These are phyloP conservation scores for Penicillium cataractarum DNA, from an alignment of 495 filamentous ascomycete genomes.

Conservation along the genomic window DNA sequence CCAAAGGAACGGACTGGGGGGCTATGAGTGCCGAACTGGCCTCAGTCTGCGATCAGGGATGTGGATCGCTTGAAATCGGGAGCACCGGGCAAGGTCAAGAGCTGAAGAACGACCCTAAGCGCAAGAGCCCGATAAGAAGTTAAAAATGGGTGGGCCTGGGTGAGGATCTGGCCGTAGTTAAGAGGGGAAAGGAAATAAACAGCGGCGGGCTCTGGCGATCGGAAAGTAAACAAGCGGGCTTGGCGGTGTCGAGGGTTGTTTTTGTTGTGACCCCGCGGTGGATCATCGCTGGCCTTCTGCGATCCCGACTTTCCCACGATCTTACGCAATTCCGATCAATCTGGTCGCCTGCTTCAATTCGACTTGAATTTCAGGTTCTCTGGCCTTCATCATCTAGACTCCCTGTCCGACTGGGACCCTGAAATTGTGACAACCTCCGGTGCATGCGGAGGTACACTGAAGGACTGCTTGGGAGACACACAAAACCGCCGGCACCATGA, in stretches of 20 bases:
- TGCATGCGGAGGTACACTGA: conserved; percentile 29
- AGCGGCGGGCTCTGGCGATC: conserved; percentile 26
- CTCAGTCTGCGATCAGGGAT: conserved; percentile 19
- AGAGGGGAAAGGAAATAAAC: conserved; percentile 26
- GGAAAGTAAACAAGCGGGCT: conserved; percentile 38
- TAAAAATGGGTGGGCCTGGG: not conserved
- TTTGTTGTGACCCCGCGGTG: conserved; percentile 37
- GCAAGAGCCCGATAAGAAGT: not conserved
- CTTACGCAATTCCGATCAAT: not conserved
- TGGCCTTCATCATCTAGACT: not conserved
- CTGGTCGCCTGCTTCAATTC: conserved; percentile 1
- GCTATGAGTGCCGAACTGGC: conserved; percentile 11
- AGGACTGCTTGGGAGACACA: conserved; percentile 26
- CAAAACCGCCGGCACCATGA: conserved; percentile 56
- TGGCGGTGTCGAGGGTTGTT: conserved; percentile 35
- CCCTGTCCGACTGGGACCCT: not conserved
- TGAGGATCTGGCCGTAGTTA: not conserved
- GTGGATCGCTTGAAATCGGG: not conserved
- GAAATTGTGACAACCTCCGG: conserved; percentile 16
- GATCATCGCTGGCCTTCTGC: conserved; percentile 19
- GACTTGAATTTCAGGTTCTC: not conserved
- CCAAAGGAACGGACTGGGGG: conserved; percentile 27
- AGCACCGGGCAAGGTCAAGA: conserved; percentile 3
- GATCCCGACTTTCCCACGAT: conserved; percentile 1
- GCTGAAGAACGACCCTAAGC: not conserved